These are phyloP conservation scores for Sugiyamaella valdiviana DNA, from an alignment of 805 yeast species.

Conservation along the genomic window DNA sequence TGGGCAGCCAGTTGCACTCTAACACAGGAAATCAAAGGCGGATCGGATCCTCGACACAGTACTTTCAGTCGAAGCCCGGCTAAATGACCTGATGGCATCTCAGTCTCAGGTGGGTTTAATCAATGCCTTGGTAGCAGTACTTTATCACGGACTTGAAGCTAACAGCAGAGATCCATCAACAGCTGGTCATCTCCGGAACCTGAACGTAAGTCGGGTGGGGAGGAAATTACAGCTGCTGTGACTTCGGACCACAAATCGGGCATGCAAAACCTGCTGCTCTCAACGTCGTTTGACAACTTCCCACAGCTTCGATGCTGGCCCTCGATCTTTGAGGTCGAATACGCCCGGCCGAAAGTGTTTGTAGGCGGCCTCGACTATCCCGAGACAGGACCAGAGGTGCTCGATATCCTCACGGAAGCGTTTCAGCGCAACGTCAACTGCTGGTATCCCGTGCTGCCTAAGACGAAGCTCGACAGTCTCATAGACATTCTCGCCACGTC, in stretches of 20 bases:
- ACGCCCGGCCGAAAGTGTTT: slow-evolving; percentile 5
- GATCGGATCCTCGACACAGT: slow-evolving; percentile 8
- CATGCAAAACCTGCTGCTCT: slow-evolving; percentile 7
- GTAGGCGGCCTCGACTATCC: background rate
- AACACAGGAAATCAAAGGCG: slow-evolving; percentile 9
- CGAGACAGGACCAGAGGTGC: background rate
- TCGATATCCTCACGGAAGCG: slow-evolving; percentile 2
- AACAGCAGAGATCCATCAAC: background rate
- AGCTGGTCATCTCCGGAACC: background rate
- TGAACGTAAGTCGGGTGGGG: background rate
- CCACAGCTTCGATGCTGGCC: slow-evolving; percentile 5
- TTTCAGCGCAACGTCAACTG: slow-evolving; percentile 13
- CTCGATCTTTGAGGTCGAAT: slow-evolving; percentile 7
- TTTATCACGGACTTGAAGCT: too few relatives aligned
- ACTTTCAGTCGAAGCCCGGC: slow-evolving; percentile 3
- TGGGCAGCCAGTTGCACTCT: background rate
- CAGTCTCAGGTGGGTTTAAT: background rate
- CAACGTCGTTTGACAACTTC: slow-evolving; percentile 5
- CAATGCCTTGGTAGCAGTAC: too few relatives aligned
- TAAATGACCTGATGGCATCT: background rate
- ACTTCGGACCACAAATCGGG: slow-evolving; percentile 9
- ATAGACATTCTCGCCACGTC: background rate
- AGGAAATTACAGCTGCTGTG: slow-evolving; percentile 7
- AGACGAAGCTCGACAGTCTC: background rate
- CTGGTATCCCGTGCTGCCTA: slow-evolving; percentile 13